Evolutionary conservation across 768 basidiomycete species (phyloP).

Genomic region (Polyporus arcularius): DNA sequence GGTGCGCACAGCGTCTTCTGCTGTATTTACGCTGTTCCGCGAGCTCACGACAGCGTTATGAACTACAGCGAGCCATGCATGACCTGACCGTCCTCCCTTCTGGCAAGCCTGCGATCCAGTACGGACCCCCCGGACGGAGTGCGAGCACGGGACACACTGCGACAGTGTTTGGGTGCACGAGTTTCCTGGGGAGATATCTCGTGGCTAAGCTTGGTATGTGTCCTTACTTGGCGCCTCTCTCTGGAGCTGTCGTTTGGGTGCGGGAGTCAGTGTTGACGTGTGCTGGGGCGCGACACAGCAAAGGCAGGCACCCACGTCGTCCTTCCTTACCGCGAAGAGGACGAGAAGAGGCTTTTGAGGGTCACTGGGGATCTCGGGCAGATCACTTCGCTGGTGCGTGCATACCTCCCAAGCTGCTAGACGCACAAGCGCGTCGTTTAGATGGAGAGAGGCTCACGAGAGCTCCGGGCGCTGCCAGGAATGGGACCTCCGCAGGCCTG

Average conservation of each 20-base stretch:
- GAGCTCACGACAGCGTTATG: conserved; percentile 3
- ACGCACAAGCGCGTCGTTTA: not conserved
- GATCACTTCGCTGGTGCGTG: conserved; percentile 86
- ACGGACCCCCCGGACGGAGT: conserved; percentile 83
- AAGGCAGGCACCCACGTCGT: conserved; percentile 92
- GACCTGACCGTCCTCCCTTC: conserved; percentile 65
- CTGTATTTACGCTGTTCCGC: not conserved
- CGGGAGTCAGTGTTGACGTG: not conserved
- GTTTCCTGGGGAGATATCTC: conserved; percentile 92
- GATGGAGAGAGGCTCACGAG: conserved; percentile 20
- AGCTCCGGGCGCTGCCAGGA: conserved; percentile 53
- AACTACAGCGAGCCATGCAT: conserved; percentile 66
- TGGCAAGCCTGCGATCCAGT: conserved; percentile 66
- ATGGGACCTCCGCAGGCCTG: conserved; percentile 91
- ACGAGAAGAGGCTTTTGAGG: conserved; percentile 86
- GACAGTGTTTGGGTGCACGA: conserved; percentile 96
- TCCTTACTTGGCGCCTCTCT: not conserved
- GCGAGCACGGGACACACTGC: conserved; percentile 89
- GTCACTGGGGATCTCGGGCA: conserved; percentile 97
- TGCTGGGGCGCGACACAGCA: conserved; percentile 44
- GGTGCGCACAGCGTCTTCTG: conserved; percentile 31
- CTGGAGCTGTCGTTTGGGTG: not conserved
- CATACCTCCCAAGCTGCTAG: not conserved
- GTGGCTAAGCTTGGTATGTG: conserved; percentile 84
- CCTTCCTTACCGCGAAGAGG: conserved; percentile 93